Base-by-base conservation (phyloP, 2,329 filamentous ascomycete species). In the Apiospora phragmitis region DNA sequence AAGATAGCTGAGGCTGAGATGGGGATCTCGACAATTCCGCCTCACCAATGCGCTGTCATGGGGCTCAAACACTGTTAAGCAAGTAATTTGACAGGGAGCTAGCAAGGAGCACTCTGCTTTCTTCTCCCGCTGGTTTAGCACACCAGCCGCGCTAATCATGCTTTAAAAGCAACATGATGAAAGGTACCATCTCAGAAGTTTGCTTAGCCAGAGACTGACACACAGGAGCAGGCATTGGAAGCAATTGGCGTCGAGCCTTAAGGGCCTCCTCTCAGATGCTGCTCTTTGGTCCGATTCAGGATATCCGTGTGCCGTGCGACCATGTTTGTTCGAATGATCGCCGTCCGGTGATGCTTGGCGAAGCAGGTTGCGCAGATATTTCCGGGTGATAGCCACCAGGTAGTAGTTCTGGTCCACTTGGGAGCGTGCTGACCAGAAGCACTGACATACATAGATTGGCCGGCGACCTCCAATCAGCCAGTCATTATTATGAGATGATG, bases 1-100 rank as follows among this genome's bases (percentile, higher is more conserved):
- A 62, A 38, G 32, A 38, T 62, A 62, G 55, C 55, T 62, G 55
- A 62, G 55, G 55, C 55, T 62, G 55, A 62, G 55, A 62, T 62
- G 55, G 55, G 29, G 51, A 59, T 62, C 55, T 38, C 38, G 55
- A 38, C 55, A 62, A 38, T 62, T 62, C 32, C 55, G 55, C 55
- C 55, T 62, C 55, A 38, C 32, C 29, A n/a, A 62, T 62, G 32
- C 55, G 55, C 55, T 62, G 32, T 59, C 51, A 59, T 59, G 51
- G 51, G 51, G 51, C 51, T 59, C 51, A 59, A 59, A 59, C 51
- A 35, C 51, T 59, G 29, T 59, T 59, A 59, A 59, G 51, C 51
- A 59, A 59, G 51, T 35, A 59, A 29, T 29, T 59, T 59, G 51
- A 59, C 51, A 59, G 51, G 51, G 51, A 59, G 51, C 51, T 59